A percentile compares a stretch with the other conserved stretches of the same genome.
phyloP scores from a whole-genome alignment of 1,284 basidiomycete species.

The Athelia sp. region DNA sequence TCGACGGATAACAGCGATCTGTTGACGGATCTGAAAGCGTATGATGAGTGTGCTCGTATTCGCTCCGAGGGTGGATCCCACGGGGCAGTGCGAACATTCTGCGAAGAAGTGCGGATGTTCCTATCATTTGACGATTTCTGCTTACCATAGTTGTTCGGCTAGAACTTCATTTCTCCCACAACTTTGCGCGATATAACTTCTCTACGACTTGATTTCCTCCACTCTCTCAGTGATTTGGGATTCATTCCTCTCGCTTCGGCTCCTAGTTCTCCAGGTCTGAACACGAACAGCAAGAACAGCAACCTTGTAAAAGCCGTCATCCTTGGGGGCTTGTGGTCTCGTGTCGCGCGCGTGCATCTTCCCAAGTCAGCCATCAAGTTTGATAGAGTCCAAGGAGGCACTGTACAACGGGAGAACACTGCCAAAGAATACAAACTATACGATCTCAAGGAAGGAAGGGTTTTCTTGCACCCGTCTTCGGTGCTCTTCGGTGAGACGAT shows the following conservation, averaged over 20 bases:
- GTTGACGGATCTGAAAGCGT: constrained; percentile 78
- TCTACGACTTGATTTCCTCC: constrained; percentile 75
- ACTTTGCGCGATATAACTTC: constrained; percentile 80
- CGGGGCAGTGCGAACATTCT: constrained; percentile 56
- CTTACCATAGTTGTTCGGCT: background rate
- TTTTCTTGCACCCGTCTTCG: constrained; percentile 86
- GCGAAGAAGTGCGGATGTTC: constrained; percentile 59
- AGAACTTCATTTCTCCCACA: constrained; percentile 81
- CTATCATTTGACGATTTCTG: too few species aligned
- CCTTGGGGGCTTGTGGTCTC: constrained; percentile 81
- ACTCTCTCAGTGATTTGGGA: constrained; percentile 69
- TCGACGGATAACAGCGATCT: constrained; percentile 79
- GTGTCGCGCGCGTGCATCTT: constrained; percentile 70
- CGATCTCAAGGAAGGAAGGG: constrained; percentile 55
- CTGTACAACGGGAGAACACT: constrained; percentile 76
- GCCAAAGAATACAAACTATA: constrained; percentile 81
- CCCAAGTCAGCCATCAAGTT: constrained; percentile 75
- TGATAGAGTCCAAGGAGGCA: constrained; percentile 76
- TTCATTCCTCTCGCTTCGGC: constrained; percentile 51
- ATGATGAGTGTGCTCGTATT: constrained; percentile 59
- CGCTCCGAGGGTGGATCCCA: constrained; percentile 45
- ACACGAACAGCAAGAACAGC: constrained; percentile 56
- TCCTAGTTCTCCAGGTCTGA: constrained; percentile 43
- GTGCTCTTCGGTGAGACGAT: constrained; percentile 70
- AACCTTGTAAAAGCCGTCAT: constrained; percentile 81